phyloP scores from a whole-genome alignment of 2,329 filamentous ascomycete genomes.

The Geosmithia flava region DNA sequence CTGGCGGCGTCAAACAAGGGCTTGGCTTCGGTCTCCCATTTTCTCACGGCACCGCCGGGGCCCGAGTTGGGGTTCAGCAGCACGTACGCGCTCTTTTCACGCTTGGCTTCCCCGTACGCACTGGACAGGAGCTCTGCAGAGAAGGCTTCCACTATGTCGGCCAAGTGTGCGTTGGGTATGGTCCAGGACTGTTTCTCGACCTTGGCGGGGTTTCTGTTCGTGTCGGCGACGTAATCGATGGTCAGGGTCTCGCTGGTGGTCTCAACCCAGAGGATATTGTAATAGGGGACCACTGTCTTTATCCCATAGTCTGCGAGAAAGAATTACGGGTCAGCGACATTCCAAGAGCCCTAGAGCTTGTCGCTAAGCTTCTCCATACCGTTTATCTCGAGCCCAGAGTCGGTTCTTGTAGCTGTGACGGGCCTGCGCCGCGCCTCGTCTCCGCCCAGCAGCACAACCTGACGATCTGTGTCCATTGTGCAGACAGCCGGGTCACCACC shows the following conservation, averaged over 20 bases:
- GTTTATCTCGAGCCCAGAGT: neutral
- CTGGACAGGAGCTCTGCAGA: constrained; percentile 49
- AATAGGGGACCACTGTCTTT: constrained; percentile 49
- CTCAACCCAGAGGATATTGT: constrained; percentile 76
- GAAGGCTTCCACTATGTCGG: constrained; percentile 39
- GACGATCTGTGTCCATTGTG: neutral
- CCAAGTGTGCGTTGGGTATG: neutral
- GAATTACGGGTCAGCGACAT: neutral
- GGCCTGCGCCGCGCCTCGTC: neutral
- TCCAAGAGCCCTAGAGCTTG: neutral
- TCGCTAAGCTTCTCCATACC: neutral
- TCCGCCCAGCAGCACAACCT: neutral
- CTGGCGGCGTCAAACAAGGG: constrained; percentile 74
- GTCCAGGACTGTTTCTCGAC: constrained; percentile 41
- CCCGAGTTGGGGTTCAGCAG: constrained; percentile 87
- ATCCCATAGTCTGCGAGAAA: neutral
- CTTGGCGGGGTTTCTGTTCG: constrained; percentile 46
- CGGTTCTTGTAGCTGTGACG: neutral
- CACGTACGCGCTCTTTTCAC: constrained; percentile 69
- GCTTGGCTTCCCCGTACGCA: constrained; percentile 58
- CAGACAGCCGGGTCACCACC: neutral
- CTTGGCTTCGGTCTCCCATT: constrained; percentile 63
- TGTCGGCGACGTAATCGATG: constrained; percentile 58
- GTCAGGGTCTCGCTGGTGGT: constrained; percentile 45
- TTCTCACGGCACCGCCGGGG: constrained; percentile 59